Evolutionary conservation across 2,329 filamentous ascomycete species (phyloP).

Genomic region (Arthrinium puccinioides): DNA sequence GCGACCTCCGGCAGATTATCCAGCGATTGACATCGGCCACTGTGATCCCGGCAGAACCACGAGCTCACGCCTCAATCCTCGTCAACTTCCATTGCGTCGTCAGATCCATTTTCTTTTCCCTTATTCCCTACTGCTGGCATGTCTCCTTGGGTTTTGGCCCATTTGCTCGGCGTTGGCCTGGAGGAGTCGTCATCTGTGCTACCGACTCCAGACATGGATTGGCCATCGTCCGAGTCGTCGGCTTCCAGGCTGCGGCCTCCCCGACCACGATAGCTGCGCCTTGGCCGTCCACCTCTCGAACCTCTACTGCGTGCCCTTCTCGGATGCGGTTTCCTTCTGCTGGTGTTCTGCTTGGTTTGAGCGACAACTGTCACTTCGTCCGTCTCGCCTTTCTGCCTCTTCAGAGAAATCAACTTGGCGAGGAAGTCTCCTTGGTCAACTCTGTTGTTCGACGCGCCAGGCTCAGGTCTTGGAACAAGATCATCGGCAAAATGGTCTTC

Average conservation of each 20-base stretch:
- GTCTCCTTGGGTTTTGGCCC: neutral
- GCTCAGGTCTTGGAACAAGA: conserved; percentile 37
- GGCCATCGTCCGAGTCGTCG: neutral
- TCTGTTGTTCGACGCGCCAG: conserved; percentile 38
- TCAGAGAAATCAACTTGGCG: conserved; percentile 57
- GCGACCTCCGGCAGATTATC: no score
- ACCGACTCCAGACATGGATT: neutral
- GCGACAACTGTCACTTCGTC: conserved; percentile 59
- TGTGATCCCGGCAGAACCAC: no score
- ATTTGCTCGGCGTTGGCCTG: neutral
- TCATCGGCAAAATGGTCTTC: conserved; percentile 26
- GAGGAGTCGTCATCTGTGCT: neutral
- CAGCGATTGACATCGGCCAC: no score
- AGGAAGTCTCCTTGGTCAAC: conserved; percentile 42
- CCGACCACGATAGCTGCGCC: neutral
- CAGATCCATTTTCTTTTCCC: neutral
- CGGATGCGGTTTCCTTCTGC: neutral
- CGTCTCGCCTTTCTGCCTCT: conserved; percentile 54
- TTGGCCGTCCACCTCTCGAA: neutral
- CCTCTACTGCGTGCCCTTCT: neutral
- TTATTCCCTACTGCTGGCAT: neutral
- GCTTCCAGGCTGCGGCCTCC: neutral
- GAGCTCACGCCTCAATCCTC: neutral
- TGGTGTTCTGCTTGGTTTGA: conserved; percentile 8
- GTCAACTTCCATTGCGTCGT: conserved; percentile 1